phyloP scores from a whole-genome alignment of 345 rosid species.

The Salix brachista region DNA sequence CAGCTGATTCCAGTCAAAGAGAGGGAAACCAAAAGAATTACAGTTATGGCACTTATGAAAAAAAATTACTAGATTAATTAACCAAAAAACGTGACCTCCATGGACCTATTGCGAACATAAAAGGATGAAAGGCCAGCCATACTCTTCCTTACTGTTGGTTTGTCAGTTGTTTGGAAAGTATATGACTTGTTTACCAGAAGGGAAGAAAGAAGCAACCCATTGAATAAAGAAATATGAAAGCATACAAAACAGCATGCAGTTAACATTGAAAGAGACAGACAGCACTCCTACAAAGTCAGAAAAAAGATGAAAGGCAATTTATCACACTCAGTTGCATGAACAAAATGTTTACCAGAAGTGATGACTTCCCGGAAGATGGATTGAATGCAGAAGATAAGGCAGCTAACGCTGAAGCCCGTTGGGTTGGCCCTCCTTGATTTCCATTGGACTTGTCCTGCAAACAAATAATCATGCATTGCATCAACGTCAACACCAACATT shows the following conservation, averaged over 20 bases:
- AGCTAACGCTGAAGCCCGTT: conserved; percentile 95
- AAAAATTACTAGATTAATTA: not conserved
- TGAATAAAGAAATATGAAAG: not conserved
- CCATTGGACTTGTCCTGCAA: conserved; percentile 70
- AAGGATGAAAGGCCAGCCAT: not conserved
- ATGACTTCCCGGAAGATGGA: conserved; percentile 53
- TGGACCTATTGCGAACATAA: not conserved
- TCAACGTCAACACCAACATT: not conserved
- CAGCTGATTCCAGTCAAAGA: not conserved
- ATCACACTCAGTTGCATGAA: not conserved
- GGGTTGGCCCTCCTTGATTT: conserved; percentile 84
- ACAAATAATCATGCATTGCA: not conserved
- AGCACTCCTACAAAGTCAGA: not conserved
- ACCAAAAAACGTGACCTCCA: not conserved
- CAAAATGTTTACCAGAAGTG: conserved; percentile 41
- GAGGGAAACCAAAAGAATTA: not conserved
- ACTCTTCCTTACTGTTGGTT: not conserved
- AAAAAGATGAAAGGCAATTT: not conserved
- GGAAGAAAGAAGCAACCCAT: not conserved
- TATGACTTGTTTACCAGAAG: not conserved
- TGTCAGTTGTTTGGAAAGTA: not conserved
- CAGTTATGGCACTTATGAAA: not conserved
- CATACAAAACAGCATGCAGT: not conserved
- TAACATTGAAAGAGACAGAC: not conserved
- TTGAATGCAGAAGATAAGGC: conserved; percentile 87